phyloP scores from a whole-genome alignment of 371 early-diverging fungal species.

The Apophysomyces variabilis region DNA sequence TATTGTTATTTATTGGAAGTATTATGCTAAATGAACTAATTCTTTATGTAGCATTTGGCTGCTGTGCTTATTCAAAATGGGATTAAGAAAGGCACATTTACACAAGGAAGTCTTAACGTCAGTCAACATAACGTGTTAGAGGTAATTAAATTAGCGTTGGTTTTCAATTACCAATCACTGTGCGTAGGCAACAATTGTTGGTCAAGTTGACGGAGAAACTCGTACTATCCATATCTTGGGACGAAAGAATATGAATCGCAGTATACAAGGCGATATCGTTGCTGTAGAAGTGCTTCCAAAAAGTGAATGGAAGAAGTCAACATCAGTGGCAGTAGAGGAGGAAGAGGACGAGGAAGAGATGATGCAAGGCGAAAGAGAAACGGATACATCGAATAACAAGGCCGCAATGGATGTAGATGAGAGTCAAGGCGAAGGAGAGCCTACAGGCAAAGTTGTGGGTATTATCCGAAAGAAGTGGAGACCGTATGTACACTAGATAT shows the following conservation, averaged over 20 bases:
- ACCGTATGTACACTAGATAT: conserved; percentile 51
- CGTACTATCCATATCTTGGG: conserved; percentile 81
- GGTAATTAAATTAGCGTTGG: conserved; percentile 30
- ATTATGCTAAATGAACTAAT: neutral
- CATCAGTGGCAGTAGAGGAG: conserved; percentile 74
- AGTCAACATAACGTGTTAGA: conserved; percentile 87
- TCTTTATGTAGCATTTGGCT: conserved; percentile 64
- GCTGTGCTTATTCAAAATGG: conserved; percentile 82
- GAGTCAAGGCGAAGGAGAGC: conserved; percentile 44
- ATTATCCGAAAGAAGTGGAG: conserved; percentile 95
- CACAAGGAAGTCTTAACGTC: conserved; percentile 85
- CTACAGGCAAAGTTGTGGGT: conserved; percentile 90
- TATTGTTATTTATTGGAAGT: neutral
- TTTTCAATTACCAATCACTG: neutral
- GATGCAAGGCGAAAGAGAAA: conserved; percentile 47
- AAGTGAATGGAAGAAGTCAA: conserved; percentile 79
- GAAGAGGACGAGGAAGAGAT: conserved; percentile 59
- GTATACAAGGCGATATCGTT: conserved; percentile 90
- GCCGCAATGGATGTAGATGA: conserved; percentile 25
- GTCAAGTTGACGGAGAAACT: conserved; percentile 76
- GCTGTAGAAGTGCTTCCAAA: conserved; percentile 88
- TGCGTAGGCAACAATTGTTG: conserved; percentile 73
- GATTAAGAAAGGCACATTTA: conserved; percentile 76
- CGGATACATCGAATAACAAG: conserved; percentile 32
- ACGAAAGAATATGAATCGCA: conserved; percentile 86